Conservation (phyloP, 129 eudicot species). For the Rutidosis leptorrhynchoides region DNA sequence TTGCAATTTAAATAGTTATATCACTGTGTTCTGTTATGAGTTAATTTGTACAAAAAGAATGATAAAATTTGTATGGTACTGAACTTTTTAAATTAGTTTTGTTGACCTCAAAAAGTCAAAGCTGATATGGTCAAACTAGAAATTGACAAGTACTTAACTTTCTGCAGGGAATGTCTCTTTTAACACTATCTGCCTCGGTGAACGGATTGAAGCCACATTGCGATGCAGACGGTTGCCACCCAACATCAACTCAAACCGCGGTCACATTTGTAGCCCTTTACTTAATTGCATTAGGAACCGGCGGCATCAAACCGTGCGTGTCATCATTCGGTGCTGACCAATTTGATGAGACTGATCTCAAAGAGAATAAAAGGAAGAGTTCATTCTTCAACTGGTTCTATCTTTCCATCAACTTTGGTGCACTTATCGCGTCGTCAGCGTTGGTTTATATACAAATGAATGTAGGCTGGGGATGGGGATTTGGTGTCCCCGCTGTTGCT, state of each 20-base stretch:
- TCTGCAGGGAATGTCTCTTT: slow-evolving; percentile 69
- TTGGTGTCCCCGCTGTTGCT: slow-evolving; percentile 78
- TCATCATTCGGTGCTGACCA: slow-evolving; percentile 97
- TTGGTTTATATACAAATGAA: slow-evolving; percentile 80
- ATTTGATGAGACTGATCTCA: slow-evolving; percentile 66
- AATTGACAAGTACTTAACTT: background rate
- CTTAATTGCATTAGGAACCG: slow-evolving; percentile 78
- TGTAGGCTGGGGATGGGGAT: slow-evolving; percentile 93
- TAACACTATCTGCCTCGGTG: slow-evolving; percentile 62
- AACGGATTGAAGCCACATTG: slow-evolving; percentile 54
- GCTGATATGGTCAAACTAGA: background rate
- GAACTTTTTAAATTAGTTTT: background rate
- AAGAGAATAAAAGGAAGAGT: slow-evolving; percentile 59
- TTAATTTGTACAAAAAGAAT: too few species aligned
- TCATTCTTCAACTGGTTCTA: slow-evolving; percentile 92
- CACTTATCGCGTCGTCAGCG: slow-evolving; percentile 63
- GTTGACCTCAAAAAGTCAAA: background rate
- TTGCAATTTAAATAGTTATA: background rate
- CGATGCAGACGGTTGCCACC: slow-evolving; percentile 40
- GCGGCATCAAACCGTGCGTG: slow-evolving; percentile 94
- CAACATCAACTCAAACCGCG: slow-evolving; percentile 45
- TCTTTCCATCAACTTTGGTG: slow-evolving; percentile 80
- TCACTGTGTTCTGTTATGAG: too few species aligned
- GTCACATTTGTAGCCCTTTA: slow-evolving; percentile 53
- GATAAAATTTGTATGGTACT: too few species aligned